Evolutionary conservation across 2,329 filamentous ascomycete genomes (phyloP), one percentile per base, ranked within the genome.

Genomic region (Penicillium rolfsii): DNA sequence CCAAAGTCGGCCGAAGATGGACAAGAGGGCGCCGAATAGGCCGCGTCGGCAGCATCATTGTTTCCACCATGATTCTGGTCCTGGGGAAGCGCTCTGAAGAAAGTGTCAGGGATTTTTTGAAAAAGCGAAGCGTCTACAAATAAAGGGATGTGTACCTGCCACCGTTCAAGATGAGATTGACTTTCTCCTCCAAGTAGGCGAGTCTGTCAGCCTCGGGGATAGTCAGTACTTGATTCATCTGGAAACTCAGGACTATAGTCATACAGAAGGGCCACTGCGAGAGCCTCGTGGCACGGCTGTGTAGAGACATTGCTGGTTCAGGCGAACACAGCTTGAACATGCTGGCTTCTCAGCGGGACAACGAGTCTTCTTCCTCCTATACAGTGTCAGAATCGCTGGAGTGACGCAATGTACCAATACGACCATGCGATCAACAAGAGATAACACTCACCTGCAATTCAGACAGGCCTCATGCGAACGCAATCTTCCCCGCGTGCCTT

Each of bases 281-380:
- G 77, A 74, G 54, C 75, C 77, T 57, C 70, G 65, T 1, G 72
- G 67, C 14, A 74, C 72, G 3, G 80, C 73, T 0, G 74, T 67
- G 59, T 83, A 83, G 11, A 79, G 77, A 66, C 82, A 83, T 43
- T 77, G 66, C 68, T 84, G 82, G 53, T 78, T 79, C 8, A 84
- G 74, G 16, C 82, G 79, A 11, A 79, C 73, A 66, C 82, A 84
- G 65, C 80, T 82, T 9, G 82, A 84, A 60, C 82, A 84, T 1
- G 79, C 75, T 5, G 82, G 82, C 65, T 80, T 82, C 68, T 84
- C 82, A 6, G 81, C 82, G 0, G 82, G 82, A 66, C 82, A 84
- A 36, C 82, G 78, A 2, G 79, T 83, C 67, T 84, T 84, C 66
- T 84, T 83, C 56, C 81, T 71, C 68, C 81, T 79, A 57, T 52